Conservation (phyloP, 2,329 filamentous ascomycete species). For the Trichoderma sp. region DNA sequence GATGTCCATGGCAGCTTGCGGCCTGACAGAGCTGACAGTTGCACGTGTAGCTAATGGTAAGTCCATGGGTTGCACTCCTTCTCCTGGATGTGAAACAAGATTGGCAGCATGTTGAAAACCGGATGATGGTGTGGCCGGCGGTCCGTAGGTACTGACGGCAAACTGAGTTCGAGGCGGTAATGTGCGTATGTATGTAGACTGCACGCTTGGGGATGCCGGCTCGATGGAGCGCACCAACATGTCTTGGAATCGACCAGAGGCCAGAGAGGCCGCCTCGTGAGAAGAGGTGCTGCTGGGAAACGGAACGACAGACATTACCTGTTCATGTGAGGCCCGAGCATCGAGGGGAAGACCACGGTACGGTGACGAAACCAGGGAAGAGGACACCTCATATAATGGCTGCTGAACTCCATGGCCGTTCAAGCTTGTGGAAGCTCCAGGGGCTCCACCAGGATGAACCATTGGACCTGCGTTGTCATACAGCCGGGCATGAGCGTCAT, state of each 20-base stretch:
- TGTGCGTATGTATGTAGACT: constrained; percentile 42
- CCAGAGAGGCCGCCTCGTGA: constrained; percentile 35
- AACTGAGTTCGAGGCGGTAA: constrained; percentile 37
- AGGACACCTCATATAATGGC: constrained; percentile 13
- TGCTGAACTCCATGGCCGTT: constrained; percentile 36
- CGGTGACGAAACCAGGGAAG: constrained; percentile 24
- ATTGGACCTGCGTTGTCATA: constrained; percentile 6
- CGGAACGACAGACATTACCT: constrained; percentile 36
- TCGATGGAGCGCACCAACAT: constrained; percentile 53
- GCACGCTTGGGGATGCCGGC: constrained; percentile 44
- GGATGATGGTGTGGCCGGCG: constrained; percentile 24
- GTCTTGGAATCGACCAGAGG: constrained; percentile 41
- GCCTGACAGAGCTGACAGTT: not conserved
- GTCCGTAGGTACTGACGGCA: constrained; percentile 32
- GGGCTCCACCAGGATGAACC: constrained; percentile 27
- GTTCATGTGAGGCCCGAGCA: constrained; percentile 30
- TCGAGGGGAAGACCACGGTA: constrained; percentile 16
- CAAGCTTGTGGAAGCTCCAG: constrained; percentile 33
- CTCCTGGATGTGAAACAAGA: constrained; percentile 32
- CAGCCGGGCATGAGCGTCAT: constrained; percentile 22
- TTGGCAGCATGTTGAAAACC: constrained; percentile 33
- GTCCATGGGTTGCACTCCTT: constrained; percentile 29
- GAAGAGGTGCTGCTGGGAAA: constrained; percentile 32
- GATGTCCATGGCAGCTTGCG: constrained; percentile 14
- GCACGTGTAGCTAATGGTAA: not conserved